These are phyloP conservation scores for Pleurotus eryngii DNA, from an alignment of 768 basidiomycete genomes.

Conservation along the genomic window DNA sequence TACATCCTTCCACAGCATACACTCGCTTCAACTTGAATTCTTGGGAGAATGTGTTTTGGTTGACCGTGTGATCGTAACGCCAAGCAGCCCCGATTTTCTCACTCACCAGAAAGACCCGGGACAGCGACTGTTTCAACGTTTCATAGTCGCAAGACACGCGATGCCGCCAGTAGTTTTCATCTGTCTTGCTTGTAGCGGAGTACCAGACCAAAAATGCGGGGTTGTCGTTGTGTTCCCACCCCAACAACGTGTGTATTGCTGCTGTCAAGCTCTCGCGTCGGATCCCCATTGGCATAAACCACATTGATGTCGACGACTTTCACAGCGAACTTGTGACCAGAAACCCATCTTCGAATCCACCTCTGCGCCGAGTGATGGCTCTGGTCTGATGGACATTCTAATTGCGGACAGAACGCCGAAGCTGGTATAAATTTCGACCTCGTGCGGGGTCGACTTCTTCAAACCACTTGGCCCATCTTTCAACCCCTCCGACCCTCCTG, in stretches of 20 bases:
- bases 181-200: not conserved
- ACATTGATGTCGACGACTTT: not conserved
- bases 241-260: not conserved
- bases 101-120: not conserved
- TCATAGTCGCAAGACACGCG: not conserved
- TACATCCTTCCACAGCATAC: too few relatives aligned
- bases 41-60: too few relatives aligned
- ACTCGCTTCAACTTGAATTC: too few relatives aligned
- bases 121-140: not conserved
- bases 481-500: not conserved
- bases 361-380: not conserved
- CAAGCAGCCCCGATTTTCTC: too few relatives aligned
- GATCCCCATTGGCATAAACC: not conserved
- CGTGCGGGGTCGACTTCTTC: not conserved
- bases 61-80: too few relatives aligned
- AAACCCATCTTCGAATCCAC: not conserved
- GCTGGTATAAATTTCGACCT: not conserved
- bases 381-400: not conserved
- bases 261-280: not conserved
- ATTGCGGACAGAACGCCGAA: not conserved
- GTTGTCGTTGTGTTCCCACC: not conserved
- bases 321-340: not conserved
- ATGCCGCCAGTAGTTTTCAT: not conserved
- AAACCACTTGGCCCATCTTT: not conserved
- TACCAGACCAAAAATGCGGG: not conserved